These are phyloP conservation scores for Musa itinerans DNA, from an alignment of 176 grass and related monocot species.

Conservation along the genomic window DNA sequence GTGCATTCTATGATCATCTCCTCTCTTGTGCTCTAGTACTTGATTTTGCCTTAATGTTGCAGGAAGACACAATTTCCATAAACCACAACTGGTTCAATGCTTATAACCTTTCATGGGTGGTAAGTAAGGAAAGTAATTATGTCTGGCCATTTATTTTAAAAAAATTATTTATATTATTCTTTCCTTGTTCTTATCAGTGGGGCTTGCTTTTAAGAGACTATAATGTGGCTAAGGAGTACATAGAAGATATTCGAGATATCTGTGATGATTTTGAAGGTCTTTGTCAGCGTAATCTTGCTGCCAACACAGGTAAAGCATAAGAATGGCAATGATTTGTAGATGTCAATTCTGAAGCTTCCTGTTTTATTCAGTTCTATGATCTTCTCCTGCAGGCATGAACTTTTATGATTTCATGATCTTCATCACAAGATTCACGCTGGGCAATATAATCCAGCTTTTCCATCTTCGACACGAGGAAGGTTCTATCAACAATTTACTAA, in stretches of 20 bases:
- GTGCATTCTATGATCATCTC: not conserved
- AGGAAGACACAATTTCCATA: slow-evolving; percentile 97
- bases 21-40: not conserved
- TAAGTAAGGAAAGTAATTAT: slow-evolving; percentile 19
- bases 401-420: slow-evolving; percentile 93
- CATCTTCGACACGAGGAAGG: slow-evolving; percentile 37
- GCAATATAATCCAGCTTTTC: slow-evolving; percentile 51
- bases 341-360: not conserved
- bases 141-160: slow-evolving; percentile 2
- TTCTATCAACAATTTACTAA: slow-evolving; percentile 15
- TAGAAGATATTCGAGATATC: slow-evolving; percentile 94
- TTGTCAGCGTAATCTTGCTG: slow-evolving; percentile 84
- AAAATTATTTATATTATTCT: slow-evolving; percentile 16
- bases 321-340: not conserved
- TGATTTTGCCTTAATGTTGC: slow-evolving; percentile 13
- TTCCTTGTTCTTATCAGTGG: slow-evolving; percentile 38
- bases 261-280: slow-evolving; percentile 82
- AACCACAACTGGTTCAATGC: slow-evolving; percentile 98
- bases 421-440: slow-evolving; percentile 54
- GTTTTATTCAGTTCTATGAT: slow-evolving; percentile 18
- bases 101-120: slow-evolving; percentile 90
- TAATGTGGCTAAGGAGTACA: slow-evolving; percentile 86
- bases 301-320: slow-evolving; percentile 61
- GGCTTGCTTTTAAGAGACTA: slow-evolving; percentile 90
- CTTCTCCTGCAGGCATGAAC: slow-evolving; percentile 70